A percentile compares a stretch with the other conserved stretches of the same genome.
These are phyloP conservation scores for Diversispora epigaea DNA, from an alignment of 192 early-diverging fungal species.

Conservation along the genomic window DNA sequence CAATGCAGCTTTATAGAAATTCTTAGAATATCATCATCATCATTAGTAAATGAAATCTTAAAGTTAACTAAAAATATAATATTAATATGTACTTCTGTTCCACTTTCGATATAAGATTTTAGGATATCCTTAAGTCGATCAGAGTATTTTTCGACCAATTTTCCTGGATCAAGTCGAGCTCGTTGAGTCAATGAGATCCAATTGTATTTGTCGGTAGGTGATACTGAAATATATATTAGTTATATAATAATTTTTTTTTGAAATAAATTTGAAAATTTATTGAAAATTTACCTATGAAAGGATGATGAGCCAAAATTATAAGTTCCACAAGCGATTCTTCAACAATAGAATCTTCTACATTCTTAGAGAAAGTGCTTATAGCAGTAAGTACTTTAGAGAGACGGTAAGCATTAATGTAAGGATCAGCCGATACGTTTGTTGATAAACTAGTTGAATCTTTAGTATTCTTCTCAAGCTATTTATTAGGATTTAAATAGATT, in stretches of 20 bases:
- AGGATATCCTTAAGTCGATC: conserved; percentile 49
- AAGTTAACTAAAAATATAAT: conserved; percentile 1
- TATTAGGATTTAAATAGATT: not conserved
- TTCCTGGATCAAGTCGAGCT: conserved; percentile 66
- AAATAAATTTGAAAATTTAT: not conserved
- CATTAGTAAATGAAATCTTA: conserved; percentile 32
- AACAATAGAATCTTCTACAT: conserved; percentile 36
- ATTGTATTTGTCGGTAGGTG: conserved; percentile 65
- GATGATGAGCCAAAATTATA: conserved; percentile 54
- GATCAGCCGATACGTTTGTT: conserved; percentile 36
- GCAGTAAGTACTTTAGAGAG: conserved; percentile 53
- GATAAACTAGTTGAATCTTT: conserved; percentile 51
- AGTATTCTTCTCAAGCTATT: conserved; percentile 43
- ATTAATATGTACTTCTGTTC: conserved; percentile 39
- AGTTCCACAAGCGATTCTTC: conserved; percentile 45
- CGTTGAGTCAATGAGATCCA: conserved; percentile 87
- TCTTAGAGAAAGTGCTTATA: conserved; percentile 46
- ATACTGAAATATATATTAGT: conserved; percentile 46
- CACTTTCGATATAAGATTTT: conserved; percentile 40
- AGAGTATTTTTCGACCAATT: conserved; percentile 50
- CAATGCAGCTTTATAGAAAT: conserved; percentile 65
- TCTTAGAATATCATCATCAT: conserved; percentile 35
- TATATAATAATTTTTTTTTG: conserved; percentile 1
- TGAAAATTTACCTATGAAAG: conserved; percentile 41
- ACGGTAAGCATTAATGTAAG: conserved; percentile 43